Percentiles rank a stretch among this genome's conserved stretches.
Conservation (phyloP, 1,139 yeast genomes). For the Candida tropicalis region DNA sequence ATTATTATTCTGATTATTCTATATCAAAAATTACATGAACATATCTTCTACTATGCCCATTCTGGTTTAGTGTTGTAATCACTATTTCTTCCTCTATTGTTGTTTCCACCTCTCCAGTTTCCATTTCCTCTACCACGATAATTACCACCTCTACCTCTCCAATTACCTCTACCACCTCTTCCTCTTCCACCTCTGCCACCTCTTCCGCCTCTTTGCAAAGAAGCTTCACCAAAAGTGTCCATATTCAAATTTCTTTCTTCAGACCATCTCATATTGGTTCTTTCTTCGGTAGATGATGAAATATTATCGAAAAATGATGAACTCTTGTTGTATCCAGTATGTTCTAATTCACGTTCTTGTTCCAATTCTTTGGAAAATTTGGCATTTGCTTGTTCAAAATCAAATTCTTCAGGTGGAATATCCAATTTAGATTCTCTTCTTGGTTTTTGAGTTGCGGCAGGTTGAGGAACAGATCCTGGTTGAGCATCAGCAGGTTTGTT, state of each 20-base stretch:
- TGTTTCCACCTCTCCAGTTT: constrained; percentile 12
- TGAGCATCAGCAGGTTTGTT: constrained; percentile 13
- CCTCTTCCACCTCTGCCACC: constrained; percentile 36
- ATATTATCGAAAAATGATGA: constrained; percentile 82
- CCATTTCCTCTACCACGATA: constrained; percentile 19
- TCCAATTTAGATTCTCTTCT: constrained; percentile 12
- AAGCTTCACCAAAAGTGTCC: constrained; percentile 70
- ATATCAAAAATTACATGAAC: too few relatives aligned
- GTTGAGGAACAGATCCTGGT: constrained; percentile 17
- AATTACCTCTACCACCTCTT: constrained; percentile 28
- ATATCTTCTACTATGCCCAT: constrained; percentile 33
- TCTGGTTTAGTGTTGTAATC: constrained; percentile 39
- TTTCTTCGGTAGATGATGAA: constrained; percentile 56
- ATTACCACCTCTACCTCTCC: constrained; percentile 18
- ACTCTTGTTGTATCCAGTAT: constrained; percentile 55
- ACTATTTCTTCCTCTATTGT: constrained; percentile 16
- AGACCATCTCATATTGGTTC: constrained; percentile 53
- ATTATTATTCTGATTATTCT: too few relatives aligned
- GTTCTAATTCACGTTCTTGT: constrained; percentile 26
- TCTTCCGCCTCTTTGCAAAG: constrained; percentile 33
- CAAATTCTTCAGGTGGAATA: constrained; percentile 33
- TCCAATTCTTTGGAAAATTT: constrained; percentile 49
- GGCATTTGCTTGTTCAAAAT: constrained; percentile 73
- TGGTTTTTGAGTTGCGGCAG: constrained; percentile 10
- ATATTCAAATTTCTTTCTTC: constrained; percentile 63